A percentile compares a stretch with the other conserved stretches of the same genome.
Evolutionary conservation across 768 basidiomycete species (phyloP).

Genomic region (Trametes sanguinea): DNA sequence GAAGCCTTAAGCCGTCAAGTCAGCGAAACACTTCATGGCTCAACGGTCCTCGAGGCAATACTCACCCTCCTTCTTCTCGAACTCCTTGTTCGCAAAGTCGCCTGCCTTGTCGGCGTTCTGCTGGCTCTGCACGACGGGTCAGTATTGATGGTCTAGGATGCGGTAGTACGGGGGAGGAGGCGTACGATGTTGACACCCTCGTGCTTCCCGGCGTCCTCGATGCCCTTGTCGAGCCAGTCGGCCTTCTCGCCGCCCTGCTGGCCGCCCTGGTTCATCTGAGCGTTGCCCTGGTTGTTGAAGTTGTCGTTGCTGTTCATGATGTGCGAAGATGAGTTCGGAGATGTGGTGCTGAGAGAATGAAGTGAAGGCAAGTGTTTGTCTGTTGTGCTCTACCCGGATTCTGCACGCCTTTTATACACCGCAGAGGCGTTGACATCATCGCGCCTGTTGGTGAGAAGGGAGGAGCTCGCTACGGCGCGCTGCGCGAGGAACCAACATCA

Average conservation of each 20-base stretch:
- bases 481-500: neutral
- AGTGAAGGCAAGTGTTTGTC: neutral
- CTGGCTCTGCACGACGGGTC: conserved; percentile 23
- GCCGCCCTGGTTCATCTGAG: conserved; percentile 15
- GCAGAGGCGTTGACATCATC: neutral
- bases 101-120: conserved; percentile 31
- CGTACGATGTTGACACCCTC: conserved; percentile 29
- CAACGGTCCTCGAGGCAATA: too few relatives aligned
- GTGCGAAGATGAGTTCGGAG: neutral
- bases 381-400: neutral
- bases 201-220: conserved; percentile 26
- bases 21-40: too few relatives aligned
- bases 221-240: conserved; percentile 35
- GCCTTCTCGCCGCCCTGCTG: conserved; percentile 24
- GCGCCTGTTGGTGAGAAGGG: neutral
- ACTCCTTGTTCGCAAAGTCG: conserved; percentile 33
- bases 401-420: neutral
- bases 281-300: conserved; percentile 8
- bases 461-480: neutral
- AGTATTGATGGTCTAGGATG: neutral
- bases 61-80: conserved; percentile 28
- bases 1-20: neutral
- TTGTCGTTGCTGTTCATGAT: conserved; percentile 9
- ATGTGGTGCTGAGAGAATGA: neutral
- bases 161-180: neutral